Percentiles rank a stretch among this genome's conserved stretches.
phyloP scores from a whole-genome alignment of 805 yeast genomes.

The Alloascoidea africana region DNA sequence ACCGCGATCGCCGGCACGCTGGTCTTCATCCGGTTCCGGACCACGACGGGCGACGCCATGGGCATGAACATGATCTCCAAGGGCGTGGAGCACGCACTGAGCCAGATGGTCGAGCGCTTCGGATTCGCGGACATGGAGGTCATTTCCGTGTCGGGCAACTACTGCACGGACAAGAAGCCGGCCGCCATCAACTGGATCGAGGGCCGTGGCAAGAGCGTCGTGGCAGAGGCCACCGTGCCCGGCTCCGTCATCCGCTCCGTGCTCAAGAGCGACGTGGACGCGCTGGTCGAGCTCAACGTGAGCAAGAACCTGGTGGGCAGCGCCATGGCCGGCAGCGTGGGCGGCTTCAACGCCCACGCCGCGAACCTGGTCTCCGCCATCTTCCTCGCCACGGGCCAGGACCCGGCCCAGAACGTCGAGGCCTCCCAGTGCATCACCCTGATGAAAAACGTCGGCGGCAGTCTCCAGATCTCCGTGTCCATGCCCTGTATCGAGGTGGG shows the following conservation, averaged over 20 bases:
- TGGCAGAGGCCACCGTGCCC: conserved; percentile 90
- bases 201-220: conserved; percentile 97
- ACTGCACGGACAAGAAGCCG: conserved; percentile 94
- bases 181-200: conserved; percentile 99
- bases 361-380: conserved; percentile 93
- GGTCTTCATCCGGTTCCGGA: conserved; percentile 81
- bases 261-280: conserved; percentile 82
- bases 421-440: conserved; percentile 94
- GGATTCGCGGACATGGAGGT: conserved; percentile 93
- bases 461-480: conserved; percentile 84
- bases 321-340: conserved; percentile 96
- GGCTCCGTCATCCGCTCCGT: conserved; percentile 65
- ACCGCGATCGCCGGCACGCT: conserved; percentile 91
- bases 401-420: conserved; percentile 99
- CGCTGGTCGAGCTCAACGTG: conserved; percentile 79
- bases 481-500: conserved; percentile 99
- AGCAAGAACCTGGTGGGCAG: conserved; percentile 88
- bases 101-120: conserved; percentile 70
- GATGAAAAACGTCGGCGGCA: conserved; percentile 73
- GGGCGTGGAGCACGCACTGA: conserved; percentile 84
- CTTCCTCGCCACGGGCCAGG: conserved; percentile 92
- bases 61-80: conserved; percentile 99
- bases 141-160: conserved; percentile 90
- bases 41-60: conserved; percentile 99
- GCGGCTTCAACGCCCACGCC: conserved; percentile 98